Evolutionary conservation across 371 early-diverging fungal genomes (phyloP).

Genomic region (Mucor irregularis): DNA sequence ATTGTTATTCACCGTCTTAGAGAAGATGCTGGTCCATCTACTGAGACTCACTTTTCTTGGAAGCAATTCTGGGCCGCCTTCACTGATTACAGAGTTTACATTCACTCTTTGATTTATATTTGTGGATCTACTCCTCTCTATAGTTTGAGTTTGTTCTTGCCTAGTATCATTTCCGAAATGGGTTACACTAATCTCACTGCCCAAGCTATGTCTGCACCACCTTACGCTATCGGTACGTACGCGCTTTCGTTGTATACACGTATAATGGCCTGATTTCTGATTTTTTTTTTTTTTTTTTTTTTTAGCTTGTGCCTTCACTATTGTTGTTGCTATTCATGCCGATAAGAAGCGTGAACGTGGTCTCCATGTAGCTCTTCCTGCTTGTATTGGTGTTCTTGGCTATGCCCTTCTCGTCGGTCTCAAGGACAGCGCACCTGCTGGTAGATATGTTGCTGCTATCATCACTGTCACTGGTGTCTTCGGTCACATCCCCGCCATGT

Average conservation of each 20-base stretch:
- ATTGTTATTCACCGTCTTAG: slow-evolving; percentile 56
- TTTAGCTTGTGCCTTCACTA: slow-evolving; percentile 56
- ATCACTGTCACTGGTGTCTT: slow-evolving; percentile 61
- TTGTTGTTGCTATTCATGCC: slow-evolving; percentile 62
- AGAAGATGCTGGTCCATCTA: slow-evolving; percentile 61
- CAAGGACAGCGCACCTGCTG: slow-evolving; percentile 27
- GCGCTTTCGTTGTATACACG: not conserved
- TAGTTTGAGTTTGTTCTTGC: slow-evolving; percentile 67
- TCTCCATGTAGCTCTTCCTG: slow-evolving; percentile 61
- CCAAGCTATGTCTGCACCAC: slow-evolving; percentile 56
- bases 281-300: not conserved
- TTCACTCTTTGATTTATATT: slow-evolving; percentile 60
- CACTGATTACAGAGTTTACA: slow-evolving; percentile 58
- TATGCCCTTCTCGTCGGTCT: slow-evolving; percentile 61
- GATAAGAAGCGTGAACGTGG: slow-evolving; percentile 67
- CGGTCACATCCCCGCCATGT: slow-evolving; percentile 56
- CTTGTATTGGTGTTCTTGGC: slow-evolving; percentile 60
- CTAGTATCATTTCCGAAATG: slow-evolving; percentile 70
- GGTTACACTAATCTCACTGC: slow-evolving; percentile 57
- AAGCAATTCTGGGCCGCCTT: slow-evolving; percentile 55
- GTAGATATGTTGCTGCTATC: slow-evolving; percentile 54
- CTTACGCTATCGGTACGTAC: slow-evolving; percentile 35
- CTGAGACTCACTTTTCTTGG: slow-evolving; percentile 61
- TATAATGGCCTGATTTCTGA: no score
- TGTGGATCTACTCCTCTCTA: slow-evolving; percentile 66